Evolutionary conservation across 2,329 filamentous ascomycete genomes (phyloP), one percentile per base, ranked within the genome.

Genomic region (Alternaria sp.): DNA sequence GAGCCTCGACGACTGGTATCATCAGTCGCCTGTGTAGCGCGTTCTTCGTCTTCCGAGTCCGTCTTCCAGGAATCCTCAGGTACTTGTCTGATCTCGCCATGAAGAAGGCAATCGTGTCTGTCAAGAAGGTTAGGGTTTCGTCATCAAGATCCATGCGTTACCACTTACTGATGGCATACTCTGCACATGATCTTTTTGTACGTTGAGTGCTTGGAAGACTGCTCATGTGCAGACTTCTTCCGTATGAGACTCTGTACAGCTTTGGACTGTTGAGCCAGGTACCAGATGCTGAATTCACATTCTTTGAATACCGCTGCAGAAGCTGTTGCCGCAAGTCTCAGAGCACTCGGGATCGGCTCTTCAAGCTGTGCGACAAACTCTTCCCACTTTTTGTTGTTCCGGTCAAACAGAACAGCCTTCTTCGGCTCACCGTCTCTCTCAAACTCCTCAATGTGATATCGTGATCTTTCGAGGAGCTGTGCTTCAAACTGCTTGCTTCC

Each of bases 231-330:
- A 17, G 62, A 62, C n/a, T 65, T 66, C 13, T 25, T 55, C 15
- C 25, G 17, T 10, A 67, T 21, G 25, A 65, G 49, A 4, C 59
- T 43, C 44, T 63, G 66, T 25, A 72, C 60, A 13, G 60, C 23
- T 17, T 68, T 56, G 54, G 73, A 74, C 44, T 74, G 74, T 52
- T 76, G 66, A 15, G 75, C 80, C 25, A 83, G 65, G 40, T 83
- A 81, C 81, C 81, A 83, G 3, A 83, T 61, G 40, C 76, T 80
- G 56, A 83, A 77, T 2, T 69, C 67, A 15, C 77, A 74, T 19
- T 77, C 69, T 5, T 73, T 67, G 15, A 77, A 66, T 32, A 83
- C 81, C 6, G 70, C 71, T 19, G 78, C 72, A 61, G 81, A 82
- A 5, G 79, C 70, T 5, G 79, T 57, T 12, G 75, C 80, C 9